Evolutionary conservation across 2,329 filamentous ascomycete species (phyloP).

Genomic region (Drechmeria coniospora): DNA sequence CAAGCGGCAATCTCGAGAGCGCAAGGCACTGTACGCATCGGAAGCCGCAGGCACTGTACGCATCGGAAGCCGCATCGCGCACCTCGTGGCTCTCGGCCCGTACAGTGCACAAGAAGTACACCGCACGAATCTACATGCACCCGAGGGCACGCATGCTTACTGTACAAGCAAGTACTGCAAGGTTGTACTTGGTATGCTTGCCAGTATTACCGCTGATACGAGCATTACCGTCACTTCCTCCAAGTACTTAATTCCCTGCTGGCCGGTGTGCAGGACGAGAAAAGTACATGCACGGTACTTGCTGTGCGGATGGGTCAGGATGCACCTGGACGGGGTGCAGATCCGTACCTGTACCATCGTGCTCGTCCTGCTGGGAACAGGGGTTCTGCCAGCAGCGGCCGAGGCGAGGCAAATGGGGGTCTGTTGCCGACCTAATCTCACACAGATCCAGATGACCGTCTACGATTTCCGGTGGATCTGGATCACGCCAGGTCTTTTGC

Average conservation of each 20-base stretch:
- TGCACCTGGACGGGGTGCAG: neutral
- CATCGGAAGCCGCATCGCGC: too few relatives aligned
- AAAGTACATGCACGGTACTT: neutral
- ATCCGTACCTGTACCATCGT: neutral
- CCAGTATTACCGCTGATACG: too few relatives aligned
- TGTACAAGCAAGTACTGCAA: too few relatives aligned
- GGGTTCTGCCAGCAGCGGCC: neutral
- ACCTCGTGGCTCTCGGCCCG: too few relatives aligned
- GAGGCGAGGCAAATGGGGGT: neutral
- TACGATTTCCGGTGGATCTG: constrained; percentile 6
- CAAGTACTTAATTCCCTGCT: neutral
- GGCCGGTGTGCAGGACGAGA: neutral
- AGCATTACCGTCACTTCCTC: neutral
- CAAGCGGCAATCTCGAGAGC: too few relatives aligned
- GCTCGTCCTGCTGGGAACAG: neutral
- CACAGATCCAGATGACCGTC: constrained; percentile 7
- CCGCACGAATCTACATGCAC: too few relatives aligned
- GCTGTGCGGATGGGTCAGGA: neutral
- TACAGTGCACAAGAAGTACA: too few relatives aligned
- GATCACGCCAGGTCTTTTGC: constrained; percentile 7
- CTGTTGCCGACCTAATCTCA: constrained; percentile 8
- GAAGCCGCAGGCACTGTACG: too few relatives aligned
- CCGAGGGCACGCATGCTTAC: too few relatives aligned
- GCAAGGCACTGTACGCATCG: too few relatives aligned
- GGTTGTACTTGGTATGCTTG: too few relatives aligned